Base-by-base conservation (phyloP, 2,329 filamentous ascomycete genomes). In the Calonectria henricotiae region DNA sequence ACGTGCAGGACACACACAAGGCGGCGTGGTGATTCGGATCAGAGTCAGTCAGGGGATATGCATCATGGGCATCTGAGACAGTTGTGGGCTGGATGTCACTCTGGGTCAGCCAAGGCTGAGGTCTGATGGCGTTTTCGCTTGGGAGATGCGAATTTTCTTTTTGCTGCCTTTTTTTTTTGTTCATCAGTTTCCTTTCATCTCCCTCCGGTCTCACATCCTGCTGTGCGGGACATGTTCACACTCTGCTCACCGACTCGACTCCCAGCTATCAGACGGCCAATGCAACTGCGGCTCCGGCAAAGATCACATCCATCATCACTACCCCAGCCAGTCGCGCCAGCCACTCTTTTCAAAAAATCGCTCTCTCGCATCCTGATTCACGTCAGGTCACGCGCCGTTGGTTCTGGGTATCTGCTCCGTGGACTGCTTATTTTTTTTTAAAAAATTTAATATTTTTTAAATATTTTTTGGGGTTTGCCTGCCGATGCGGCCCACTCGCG, bases 211-310 rank as follows among this genome's bases (percentile, higher is more conserved):
- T 37, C 32, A n/a, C 17, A 46, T 39, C 37, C 8, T 58, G 13
- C 32, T 39, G 12, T 39, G 51, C n/a, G 51, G 32, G 17, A 30
- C 46, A 39, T 55, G 15, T 20, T 25, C 23, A 25, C 35, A 32
- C 51, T 32, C 11, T 58, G n/a, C 37, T 58, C 51, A 58, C 51
- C 51, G 51, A 58, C 51, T 58, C 27, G 27, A 30, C 27, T 30
- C 27, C 27, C 15, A 25, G 27, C 25, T 51, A 17, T 7, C 32
- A 37, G n/a, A 58, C 25, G 11, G 20, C 12, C 46, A 49, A 30
- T 30, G 35, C 32, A 37, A 39, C 51, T 58, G 51, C 51, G 32
- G 35, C 32, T 39, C 32, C 27, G n/a, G 51, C 43, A 46, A 44
- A 46, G 15, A 11, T 6, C n/a, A 23, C 20, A 9, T 9, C n/a